phyloP scores from a whole-genome alignment of 345 rosid species.

The Populus nigra region DNA sequence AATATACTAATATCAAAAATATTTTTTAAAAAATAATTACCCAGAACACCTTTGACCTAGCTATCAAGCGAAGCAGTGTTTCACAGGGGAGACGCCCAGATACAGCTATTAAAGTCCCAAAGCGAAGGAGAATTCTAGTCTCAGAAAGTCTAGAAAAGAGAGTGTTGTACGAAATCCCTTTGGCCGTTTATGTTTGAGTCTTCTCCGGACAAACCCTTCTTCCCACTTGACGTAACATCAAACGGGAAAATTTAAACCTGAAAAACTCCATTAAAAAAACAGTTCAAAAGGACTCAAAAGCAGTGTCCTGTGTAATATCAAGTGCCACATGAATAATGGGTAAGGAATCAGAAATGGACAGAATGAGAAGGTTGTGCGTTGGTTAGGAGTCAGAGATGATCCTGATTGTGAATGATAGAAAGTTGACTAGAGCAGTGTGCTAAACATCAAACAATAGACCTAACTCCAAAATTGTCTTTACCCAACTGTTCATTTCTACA shows the following conservation, averaged over 20 bases:
- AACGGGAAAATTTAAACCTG: not conserved
- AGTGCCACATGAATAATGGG: not conserved
- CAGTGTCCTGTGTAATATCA: not conserved
- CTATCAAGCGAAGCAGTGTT: not conserved
- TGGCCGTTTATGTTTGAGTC: too few species aligned
- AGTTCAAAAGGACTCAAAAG: not conserved
- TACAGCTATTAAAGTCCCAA: not conserved
- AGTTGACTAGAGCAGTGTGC: not conserved
- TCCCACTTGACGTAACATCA: not conserved
- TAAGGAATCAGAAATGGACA: not conserved
- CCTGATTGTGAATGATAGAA: not conserved
- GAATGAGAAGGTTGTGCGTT: not conserved
- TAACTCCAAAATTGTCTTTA: not conserved
- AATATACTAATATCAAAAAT: too few species aligned
- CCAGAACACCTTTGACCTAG: not conserved
- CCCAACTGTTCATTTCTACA: not conserved
- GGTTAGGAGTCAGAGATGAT: constrained; percentile 10
- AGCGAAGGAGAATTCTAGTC: too few species aligned
- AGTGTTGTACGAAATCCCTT: too few species aligned
- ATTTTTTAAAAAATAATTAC: too few species aligned
- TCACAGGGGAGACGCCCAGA: not conserved
- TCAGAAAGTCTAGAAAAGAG: too few species aligned
- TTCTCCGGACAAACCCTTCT: not conserved
- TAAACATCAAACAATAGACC: too few species aligned
- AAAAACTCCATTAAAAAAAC: not conserved